Evolutionary conservation across 2,329 filamentous ascomycete genomes (phyloP).

Genomic region (Hypoxylon sp.): DNA sequence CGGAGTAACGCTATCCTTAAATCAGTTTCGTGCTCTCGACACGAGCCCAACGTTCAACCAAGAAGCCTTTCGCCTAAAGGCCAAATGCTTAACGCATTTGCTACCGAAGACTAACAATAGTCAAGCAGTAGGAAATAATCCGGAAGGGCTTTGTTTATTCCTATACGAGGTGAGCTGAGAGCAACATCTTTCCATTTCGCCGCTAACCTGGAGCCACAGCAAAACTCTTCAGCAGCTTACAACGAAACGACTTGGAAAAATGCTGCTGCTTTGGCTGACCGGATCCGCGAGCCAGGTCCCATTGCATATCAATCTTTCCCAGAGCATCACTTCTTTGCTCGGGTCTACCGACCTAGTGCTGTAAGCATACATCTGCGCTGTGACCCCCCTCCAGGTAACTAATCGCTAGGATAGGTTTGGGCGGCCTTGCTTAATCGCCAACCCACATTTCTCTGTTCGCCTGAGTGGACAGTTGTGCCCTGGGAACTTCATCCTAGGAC

Average conservation of each 20-base stretch:
- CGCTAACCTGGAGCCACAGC: constrained; percentile 46
- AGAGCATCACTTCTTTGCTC: constrained; percentile 65
- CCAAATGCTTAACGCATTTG: constrained; percentile 56
- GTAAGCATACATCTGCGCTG: constrained; percentile 50
- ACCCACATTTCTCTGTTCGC: constrained; percentile 59
- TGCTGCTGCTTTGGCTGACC: constrained; percentile 47
- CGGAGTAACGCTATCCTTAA: constrained; percentile 50
- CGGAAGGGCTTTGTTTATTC: constrained; percentile 59
- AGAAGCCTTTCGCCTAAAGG: constrained; percentile 53
- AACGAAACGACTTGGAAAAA: constrained; percentile 51
- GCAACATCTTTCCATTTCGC: background rate
- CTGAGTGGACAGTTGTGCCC: constrained; percentile 61
- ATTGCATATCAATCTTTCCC: constrained; percentile 60
- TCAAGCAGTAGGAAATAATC: constrained; percentile 38
- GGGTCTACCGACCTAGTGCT: constrained; percentile 62
- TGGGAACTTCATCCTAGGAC: constrained; percentile 63
- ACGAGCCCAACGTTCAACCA: constrained; percentile 48
- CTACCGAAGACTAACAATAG: constrained; percentile 43
- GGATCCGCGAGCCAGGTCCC: constrained; percentile 55
- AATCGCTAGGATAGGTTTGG: constrained; percentile 37
- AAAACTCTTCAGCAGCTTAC: constrained; percentile 53
- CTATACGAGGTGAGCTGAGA: constrained; percentile 58
- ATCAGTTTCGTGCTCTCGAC: constrained; percentile 51
- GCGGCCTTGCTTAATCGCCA: constrained; percentile 60
- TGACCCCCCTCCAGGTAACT: constrained; percentile 22